Conservation (phyloP, 1,139 yeast genomes). For the Geotrichum aggregatum region DNA sequence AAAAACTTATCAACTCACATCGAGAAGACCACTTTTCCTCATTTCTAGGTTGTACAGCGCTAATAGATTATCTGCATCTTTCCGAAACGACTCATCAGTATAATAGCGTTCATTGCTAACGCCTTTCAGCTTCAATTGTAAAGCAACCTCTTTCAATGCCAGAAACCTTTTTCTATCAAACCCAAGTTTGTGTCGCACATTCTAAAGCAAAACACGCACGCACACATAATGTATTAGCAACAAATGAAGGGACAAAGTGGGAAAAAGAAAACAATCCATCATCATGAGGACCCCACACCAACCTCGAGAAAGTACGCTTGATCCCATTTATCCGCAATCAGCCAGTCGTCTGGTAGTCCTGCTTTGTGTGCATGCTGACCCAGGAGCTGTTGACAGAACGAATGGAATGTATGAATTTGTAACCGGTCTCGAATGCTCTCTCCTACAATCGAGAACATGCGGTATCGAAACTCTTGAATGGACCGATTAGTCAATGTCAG, state of each 20-base stretch:
- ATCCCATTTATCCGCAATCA: slow-evolving; percentile 68
- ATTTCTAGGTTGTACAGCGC: slow-evolving; percentile 18
- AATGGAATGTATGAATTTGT: slow-evolving; percentile 81
- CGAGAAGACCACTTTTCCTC: slow-evolving; percentile 9
- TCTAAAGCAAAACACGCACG: too few relatives aligned
- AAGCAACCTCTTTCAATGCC: slow-evolving; percentile 5
- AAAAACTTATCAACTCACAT: slow-evolving; percentile 8
- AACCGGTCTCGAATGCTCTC: slow-evolving; percentile 40
- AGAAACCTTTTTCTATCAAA: slow-evolving; percentile 2
- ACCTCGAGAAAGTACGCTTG: slow-evolving; percentile 44
- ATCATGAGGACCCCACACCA: too few relatives aligned
- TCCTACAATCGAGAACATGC: slow-evolving; percentile 41
- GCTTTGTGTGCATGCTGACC: slow-evolving; percentile 52
- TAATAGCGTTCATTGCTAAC: background rate
- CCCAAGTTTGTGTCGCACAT: slow-evolving; percentile 8
- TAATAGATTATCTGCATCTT: background rate
- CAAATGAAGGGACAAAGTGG: too few relatives aligned
- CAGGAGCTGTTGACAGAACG: slow-evolving; percentile 61
- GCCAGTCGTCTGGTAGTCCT: slow-evolving; percentile 44
- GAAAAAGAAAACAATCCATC: background rate
- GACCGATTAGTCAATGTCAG: slow-evolving; percentile 92
- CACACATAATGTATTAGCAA: background rate
- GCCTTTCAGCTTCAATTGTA: slow-evolving; percentile 1
- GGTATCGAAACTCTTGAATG: slow-evolving; percentile 71
- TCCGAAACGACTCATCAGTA: background rate